Conservation (phyloP, 176 grass and related monocot species). For the Aegilops sharonensis region DNA sequence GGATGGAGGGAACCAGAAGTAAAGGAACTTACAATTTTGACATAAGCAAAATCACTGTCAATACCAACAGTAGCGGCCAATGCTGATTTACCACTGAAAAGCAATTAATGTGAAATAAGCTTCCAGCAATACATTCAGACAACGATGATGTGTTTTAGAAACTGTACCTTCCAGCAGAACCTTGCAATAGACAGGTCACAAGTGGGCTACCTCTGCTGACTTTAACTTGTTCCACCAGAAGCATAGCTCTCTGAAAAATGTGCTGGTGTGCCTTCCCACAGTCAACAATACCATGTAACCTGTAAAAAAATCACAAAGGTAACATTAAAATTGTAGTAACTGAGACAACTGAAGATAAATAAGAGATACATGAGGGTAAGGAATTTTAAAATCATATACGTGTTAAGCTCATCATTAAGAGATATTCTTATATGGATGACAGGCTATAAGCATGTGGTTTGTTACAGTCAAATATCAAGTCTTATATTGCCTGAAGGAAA, state of each 20-base stretch:
- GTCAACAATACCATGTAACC: constrained; percentile 88
- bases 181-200: constrained; percentile 94
- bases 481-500: neutral
- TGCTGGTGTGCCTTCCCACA: constrained; percentile 73
- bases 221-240: constrained; percentile 93
- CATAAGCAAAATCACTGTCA: constrained; percentile 93
- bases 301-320: constrained; percentile 11
- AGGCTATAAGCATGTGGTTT: neutral
- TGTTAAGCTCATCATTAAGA: neutral
- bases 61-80: constrained; percentile 78
- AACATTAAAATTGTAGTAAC: constrained; percentile 4
- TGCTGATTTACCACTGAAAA: constrained; percentile 68
- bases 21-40: constrained; percentile 87
- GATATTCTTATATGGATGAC: neutral
- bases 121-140: constrained; percentile 4
- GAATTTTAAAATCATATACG: neutral
- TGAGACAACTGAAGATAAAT: neutral
- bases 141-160: neutral
- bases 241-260: constrained; percentile 83
- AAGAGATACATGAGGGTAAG: neutral
- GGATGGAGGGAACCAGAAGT: neutral
- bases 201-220: constrained; percentile 89
- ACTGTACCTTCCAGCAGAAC: constrained; percentile 73
- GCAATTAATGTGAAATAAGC: constrained; percentile 20
- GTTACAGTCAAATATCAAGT: constrained; percentile 2